These are phyloP conservation scores for Globisporangium solare DNA, from an alignment of 352 stramenopile genomes.

Conservation along the genomic window DNA sequence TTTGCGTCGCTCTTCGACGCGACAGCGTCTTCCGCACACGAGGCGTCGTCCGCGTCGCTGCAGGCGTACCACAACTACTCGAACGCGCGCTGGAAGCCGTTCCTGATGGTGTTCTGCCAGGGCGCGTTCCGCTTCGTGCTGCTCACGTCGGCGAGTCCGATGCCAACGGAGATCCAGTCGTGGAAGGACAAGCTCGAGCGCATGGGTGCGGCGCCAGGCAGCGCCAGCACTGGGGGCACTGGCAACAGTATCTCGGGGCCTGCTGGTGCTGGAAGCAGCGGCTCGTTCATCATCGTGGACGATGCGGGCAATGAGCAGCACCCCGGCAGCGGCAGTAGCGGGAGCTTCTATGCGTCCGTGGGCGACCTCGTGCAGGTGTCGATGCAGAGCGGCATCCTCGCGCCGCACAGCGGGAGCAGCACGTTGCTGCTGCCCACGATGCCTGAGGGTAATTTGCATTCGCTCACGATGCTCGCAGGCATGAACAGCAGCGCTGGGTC, in stretches of 20 bases:
- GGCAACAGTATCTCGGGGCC: conserved; percentile 11
- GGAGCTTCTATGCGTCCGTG: conserved; percentile 15
- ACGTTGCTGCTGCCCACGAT: conserved; percentile 1
- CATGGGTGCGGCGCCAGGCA: conserved; percentile 11
- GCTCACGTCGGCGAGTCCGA: conserved; percentile 34
- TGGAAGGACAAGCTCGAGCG: conserved; percentile 61
- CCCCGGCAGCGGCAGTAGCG: background rate
- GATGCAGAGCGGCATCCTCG: conserved; percentile 27
- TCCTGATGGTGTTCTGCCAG: conserved; percentile 41
- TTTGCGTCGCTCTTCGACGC: conserved; percentile 1
- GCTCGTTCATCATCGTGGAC: background rate
- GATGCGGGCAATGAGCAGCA: background rate
- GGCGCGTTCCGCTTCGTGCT: conserved; percentile 51
- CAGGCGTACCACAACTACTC: conserved; percentile 21
- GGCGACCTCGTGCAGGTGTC: conserved; percentile 26
- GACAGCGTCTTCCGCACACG: background rate
- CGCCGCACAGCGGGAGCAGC: conserved; percentile 7
- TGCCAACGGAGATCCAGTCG: conserved; percentile 35
- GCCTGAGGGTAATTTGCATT: too few relatives aligned
- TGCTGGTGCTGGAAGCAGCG: background rate
- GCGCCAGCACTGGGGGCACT: conserved; percentile 1
- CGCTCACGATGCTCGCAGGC: background rate
- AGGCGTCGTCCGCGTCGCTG: background rate
- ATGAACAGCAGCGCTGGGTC: background rate
- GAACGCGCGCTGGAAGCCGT: conserved; percentile 33